A percentile compares a stretch with the other conserved stretches of the same genome.
Evolutionary conservation across 106 monocot genomes (phyloP).

Genomic region (Allium sativum): DNA sequence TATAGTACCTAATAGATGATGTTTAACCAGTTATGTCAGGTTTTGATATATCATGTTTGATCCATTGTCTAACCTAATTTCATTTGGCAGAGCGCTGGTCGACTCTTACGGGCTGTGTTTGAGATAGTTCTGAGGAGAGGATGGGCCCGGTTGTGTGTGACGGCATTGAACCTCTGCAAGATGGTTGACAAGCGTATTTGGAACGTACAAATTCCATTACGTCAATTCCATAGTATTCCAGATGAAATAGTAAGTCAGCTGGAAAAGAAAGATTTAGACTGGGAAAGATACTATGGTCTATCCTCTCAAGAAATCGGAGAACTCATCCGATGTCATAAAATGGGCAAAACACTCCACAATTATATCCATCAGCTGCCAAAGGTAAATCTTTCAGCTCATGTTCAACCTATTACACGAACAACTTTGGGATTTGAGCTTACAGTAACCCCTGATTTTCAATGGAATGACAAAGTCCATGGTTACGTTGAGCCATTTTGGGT

Average conservation of each 20-base stretch:
- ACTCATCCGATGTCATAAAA: conserved; percentile 78
- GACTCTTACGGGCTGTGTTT: conserved; percentile 83
- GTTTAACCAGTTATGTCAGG: no score
- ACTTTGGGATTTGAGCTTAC: conserved; percentile 86
- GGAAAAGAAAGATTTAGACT: conserved; percentile 91
- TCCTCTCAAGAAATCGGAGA: conserved; percentile 90
- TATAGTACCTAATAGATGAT: no score
- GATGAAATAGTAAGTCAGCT: conserved; percentile 92
- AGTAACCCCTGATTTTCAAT: conserved; percentile 90
- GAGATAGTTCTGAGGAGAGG: conserved; percentile 93
- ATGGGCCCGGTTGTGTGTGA: conserved; percentile 90
- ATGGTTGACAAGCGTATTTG: conserved; percentile 99
- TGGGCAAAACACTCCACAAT: conserved; percentile 71
- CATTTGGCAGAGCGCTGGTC: conserved; percentile 76
- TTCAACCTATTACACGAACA: conserved; percentile 94
- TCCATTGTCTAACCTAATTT: conserved; percentile 5
- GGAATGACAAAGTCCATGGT: conserved; percentile 96
- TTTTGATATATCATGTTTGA: neutral
- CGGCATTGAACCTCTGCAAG: conserved; percentile 87
- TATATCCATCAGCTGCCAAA: conserved; percentile 87
- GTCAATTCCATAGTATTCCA: conserved; percentile 82
- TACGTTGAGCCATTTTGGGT: conserved; percentile 98
- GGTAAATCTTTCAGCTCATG: conserved; percentile 84
- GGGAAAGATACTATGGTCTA: conserved; percentile 94
- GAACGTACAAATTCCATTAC: conserved; percentile 88